Evolutionary conservation across 1,139 yeast species (phyloP).

Genomic region (Nadsonia commutata): DNA sequence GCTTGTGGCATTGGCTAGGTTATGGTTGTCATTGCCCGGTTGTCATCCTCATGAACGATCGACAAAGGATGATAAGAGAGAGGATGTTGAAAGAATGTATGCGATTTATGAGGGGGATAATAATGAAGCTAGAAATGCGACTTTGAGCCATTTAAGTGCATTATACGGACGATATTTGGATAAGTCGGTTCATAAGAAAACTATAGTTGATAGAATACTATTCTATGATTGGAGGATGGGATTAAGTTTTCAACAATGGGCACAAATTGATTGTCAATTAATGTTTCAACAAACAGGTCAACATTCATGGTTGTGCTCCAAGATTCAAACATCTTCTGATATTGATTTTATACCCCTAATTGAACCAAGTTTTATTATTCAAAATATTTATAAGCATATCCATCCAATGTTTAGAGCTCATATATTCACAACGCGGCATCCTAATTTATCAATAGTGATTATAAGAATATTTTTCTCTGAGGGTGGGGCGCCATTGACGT

Average conservation of each 20-base stretch:
- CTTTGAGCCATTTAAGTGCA: too few species aligned
- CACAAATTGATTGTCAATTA: constrained; percentile 54
- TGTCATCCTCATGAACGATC: background rate
- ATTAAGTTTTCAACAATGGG: constrained; percentile 49
- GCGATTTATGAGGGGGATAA: background rate
- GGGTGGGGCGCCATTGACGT: constrained; percentile 12
- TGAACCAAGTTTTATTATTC: constrained; percentile 29
- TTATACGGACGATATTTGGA: too few species aligned
- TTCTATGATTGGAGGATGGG: constrained; percentile 41
- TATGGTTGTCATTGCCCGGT: background rate
- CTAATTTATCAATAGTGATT: constrained; percentile 42
- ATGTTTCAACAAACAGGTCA: constrained; percentile 37
- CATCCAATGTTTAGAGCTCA: constrained; percentile 28
- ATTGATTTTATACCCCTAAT: constrained; percentile 27
- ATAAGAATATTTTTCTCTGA: constrained; percentile 61
- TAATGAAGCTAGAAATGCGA: too few species aligned
- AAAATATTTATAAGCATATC: constrained; percentile 33
- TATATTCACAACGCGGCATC: constrained; percentile 54
- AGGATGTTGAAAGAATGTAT: background rate
- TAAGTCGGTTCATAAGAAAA: background rate
- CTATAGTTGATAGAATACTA: background rate
- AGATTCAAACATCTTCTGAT: constrained; percentile 30
- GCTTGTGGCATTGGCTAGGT: background rate
- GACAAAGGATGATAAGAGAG: background rate
- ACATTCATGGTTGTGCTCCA: constrained; percentile 45